A percentile compares a stretch with the other conserved stretches of the same genome.
Evolutionary conservation across 345 rosid species (phyloP).

Genomic region (Brassica juncea): DNA sequence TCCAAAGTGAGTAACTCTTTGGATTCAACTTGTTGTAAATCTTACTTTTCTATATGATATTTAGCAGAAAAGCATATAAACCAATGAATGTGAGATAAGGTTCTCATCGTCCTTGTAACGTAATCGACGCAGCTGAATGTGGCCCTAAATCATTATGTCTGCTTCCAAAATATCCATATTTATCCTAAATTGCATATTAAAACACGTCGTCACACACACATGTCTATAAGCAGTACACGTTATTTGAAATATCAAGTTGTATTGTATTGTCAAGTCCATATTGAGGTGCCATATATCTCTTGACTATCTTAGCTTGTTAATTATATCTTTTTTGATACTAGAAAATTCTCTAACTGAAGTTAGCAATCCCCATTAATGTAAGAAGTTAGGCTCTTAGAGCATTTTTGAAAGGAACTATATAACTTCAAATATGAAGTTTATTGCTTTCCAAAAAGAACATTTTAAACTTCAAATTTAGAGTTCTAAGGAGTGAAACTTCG

Average conservation of each 20-base stretch:
- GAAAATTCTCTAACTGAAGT: background rate
- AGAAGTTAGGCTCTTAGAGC: too few relatives aligned
- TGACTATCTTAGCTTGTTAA: background rate
- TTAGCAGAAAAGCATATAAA: too few relatives aligned
- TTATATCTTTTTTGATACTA: background rate
- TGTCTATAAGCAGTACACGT: background rate
- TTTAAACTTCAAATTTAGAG: too few relatives aligned
- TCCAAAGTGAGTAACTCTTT: background rate
- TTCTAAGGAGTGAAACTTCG: too few relatives aligned
- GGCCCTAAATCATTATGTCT: slow-evolving; percentile 18
- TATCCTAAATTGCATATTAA: slow-evolving; percentile 6
- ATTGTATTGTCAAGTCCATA: background rate
- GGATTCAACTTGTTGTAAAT: background rate
- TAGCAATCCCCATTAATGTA: background rate
- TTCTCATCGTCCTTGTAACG: background rate
- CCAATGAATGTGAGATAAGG: background rate
- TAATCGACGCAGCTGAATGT: slow-evolving; percentile 4
- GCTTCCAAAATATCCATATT: background rate
- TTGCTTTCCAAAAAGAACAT: too few relatives aligned
- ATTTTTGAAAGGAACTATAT: too few relatives aligned
- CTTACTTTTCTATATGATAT: background rate
- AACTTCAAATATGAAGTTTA: too few relatives aligned
- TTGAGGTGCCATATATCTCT: background rate
- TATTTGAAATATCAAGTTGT: slow-evolving; percentile 15
- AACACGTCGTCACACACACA: background rate